Percentiles rank a stretch among this genome's conserved stretches.
These are phyloP conservation scores for Eudorina sp. DNA, from an alignment of 139 green algal genomes.

Conservation along the genomic window DNA sequence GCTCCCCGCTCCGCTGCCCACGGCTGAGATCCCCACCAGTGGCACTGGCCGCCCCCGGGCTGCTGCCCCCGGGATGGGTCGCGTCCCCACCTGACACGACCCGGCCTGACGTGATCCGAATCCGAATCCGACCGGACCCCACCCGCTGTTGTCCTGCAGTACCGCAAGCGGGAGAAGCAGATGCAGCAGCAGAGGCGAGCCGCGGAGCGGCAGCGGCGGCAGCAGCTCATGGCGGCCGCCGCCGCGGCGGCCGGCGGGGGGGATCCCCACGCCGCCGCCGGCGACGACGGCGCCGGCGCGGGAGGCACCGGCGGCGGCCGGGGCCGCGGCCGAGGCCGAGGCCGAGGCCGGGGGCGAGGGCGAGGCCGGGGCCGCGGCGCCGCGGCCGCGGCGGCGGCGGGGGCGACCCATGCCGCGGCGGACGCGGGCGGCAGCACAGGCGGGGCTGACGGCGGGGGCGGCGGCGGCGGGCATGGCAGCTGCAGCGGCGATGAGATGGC, in stretches of 20 bases:
- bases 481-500: conserved; percentile 7
- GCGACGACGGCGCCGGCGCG: not conserved
- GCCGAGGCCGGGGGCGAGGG: conserved; percentile 3
- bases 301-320: not conserved
- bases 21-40: too few species aligned
- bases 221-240: conserved; percentile 28
- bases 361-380: conserved; percentile 5
- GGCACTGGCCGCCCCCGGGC: too few species aligned
- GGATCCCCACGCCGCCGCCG: not conserved
- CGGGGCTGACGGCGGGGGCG: not conserved
- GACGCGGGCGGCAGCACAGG: not conserved
- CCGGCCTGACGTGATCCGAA: too few species aligned
- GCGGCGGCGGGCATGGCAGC: not conserved
- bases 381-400: not conserved
- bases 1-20: too few species aligned
- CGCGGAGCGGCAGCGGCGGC: conserved; percentile 41
- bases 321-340: conserved; percentile 5
- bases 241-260: conserved; percentile 23
- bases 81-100: too few species aligned
- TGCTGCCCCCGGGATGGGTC: too few species aligned
- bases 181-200: conserved; percentile 33
- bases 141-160: too few species aligned
- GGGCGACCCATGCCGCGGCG: not conserved
- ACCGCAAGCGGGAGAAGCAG: conserved; percentile 53
- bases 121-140: too few species aligned